phyloP scores from a whole-genome alignment of 208 protist species.

The Trypanosomatidae sp. region DNA sequence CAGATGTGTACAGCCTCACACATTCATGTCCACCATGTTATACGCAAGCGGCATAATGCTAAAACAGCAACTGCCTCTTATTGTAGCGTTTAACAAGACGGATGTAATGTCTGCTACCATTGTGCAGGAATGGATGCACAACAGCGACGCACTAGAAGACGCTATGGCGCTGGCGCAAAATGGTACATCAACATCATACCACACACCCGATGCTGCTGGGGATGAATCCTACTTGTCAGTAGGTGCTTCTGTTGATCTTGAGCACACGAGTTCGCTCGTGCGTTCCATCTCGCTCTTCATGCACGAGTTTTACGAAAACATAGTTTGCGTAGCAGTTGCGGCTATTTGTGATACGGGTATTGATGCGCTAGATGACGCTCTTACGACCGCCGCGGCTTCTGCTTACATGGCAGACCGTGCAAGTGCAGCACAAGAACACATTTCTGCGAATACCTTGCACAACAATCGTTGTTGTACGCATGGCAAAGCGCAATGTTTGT shows the following conservation, averaged over 20 bases:
- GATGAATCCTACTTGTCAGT: not conserved
- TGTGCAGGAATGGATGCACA: conserved; percentile 90
- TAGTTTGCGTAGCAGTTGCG: conserved; percentile 87
- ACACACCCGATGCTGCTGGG: not conserved
- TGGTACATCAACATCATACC: too few relatives aligned
- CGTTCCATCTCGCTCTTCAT: conserved; percentile 93
- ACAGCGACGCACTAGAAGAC: conserved; percentile 83
- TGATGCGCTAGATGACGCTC: conserved; percentile 71
- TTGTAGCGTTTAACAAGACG: conserved; percentile 98
- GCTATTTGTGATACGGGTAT: conserved; percentile 88
- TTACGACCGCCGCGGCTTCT: too few relatives aligned
- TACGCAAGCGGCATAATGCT: conserved; percentile 98
- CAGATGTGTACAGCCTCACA: conserved; percentile 87
- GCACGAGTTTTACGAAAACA: conserved; percentile 95
- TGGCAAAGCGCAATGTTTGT: too few relatives aligned
- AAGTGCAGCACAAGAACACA: too few relatives aligned
- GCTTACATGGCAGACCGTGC: too few relatives aligned
- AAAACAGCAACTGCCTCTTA: conserved; percentile 95
- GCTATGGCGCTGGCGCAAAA: conserved; percentile 30
- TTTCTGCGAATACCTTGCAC: too few relatives aligned
- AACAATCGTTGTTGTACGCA: too few relatives aligned
- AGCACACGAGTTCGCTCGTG: conserved; percentile 86
- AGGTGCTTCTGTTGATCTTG: conserved; percentile 3
- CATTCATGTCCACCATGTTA: conserved; percentile 99
- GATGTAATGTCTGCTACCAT: conserved; percentile 87